Evolutionary conservation across 805 yeast species (phyloP), one percentile per base, ranked within the genome.

Genomic region (Candida palmyrensis): DNA sequence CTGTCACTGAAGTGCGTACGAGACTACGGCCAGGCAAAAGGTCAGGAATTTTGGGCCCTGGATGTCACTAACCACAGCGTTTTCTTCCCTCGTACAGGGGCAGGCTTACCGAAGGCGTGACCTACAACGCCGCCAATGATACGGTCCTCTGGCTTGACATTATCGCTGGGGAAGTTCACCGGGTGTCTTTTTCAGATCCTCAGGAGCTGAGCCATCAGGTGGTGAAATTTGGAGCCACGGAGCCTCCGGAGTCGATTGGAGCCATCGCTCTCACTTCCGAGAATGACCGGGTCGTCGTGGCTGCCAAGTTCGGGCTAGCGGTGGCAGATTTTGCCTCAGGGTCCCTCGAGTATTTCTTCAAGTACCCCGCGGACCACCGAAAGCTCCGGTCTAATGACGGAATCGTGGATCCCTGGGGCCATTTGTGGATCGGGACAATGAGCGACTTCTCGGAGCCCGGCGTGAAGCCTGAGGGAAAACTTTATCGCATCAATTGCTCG

Each of bases 361-460:
- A 60, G 27, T 61, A 64, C 37, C 59, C 66, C 9, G 49, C 53
- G 30, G 48, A 57, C 10, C 47, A 48, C 4, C 32, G 35, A n/a
- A 42, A 43, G 21, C 45, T 61, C 32, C 46, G 71, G 15, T 81
- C 92, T 26, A 88, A 88, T 48, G 97, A 88, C 51, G 96, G 96
- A 0, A 72, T 75, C 29, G 73, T 87, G 25, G 88, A 85, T 39
- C 81, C 84, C 3, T 62, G 74, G 48, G 95, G 96, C 1, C 70
- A 79, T 40, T 71, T 87, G 32, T 81, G 84, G 73, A 75, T 84
- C 31, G 96, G 96, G 1, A 67, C 89, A 14, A 88, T 88, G 95
- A 67, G 68, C 15, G 77, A 76, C 37, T 76, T 75, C 43, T 58
- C 54, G 5, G 29, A 44, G 14, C 35, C 53, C 11, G 47, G 44